A percentile compares a stretch with the other conserved stretches of the same genome.
phyloP scores from a whole-genome alignment of 495 filamentous ascomycete genomes.

The Penicillium riverlandense region DNA sequence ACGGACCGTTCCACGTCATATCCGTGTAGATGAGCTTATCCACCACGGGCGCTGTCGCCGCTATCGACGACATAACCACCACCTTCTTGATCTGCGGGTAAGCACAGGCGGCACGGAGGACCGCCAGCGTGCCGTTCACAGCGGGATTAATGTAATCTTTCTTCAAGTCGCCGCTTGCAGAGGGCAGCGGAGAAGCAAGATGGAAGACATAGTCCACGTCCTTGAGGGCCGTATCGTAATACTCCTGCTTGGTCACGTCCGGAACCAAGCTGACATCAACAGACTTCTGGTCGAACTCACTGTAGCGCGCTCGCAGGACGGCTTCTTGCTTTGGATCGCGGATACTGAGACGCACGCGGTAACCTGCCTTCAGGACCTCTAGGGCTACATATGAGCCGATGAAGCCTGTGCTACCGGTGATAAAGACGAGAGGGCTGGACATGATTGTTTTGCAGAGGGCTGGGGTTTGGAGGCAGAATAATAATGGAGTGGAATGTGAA shows the following conservation, averaged over 20 bases:
- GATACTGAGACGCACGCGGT: constrained; percentile 15
- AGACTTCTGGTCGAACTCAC: constrained; percentile 2
- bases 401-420: constrained; percentile 5
- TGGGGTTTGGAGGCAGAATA: too few relatives aligned
- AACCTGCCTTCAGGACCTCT: constrained; percentile 13
- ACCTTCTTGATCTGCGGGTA: constrained; percentile 27
- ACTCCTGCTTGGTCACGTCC: constrained; percentile 34
- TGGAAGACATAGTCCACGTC: constrained; percentile 45
- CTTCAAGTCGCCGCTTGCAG: constrained; percentile 10
- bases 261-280: constrained; percentile 37
- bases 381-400: constrained; percentile 25
- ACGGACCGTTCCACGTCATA: not conserved
- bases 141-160: constrained; percentile 21
- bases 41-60: constrained; percentile 17
- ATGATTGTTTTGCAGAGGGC: too few relatives aligned
- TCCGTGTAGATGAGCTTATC: not conserved
- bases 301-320: constrained; percentile 9
- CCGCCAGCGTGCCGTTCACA: constrained; percentile 23
- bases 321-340: constrained; percentile 15
- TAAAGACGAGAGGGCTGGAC: constrained; percentile 10
- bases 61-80: constrained; percentile 34
- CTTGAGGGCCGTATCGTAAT: constrained; percentile 39
- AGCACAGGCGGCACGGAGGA: constrained; percentile 30
- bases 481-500: too few relatives aligned
- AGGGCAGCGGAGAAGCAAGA: constrained; percentile 38